Percentiles rank a stretch among this genome's conserved stretches.
phyloP scores from a whole-genome alignment of 202 grass and related monocot species.

The Carex arenaria region DNA sequence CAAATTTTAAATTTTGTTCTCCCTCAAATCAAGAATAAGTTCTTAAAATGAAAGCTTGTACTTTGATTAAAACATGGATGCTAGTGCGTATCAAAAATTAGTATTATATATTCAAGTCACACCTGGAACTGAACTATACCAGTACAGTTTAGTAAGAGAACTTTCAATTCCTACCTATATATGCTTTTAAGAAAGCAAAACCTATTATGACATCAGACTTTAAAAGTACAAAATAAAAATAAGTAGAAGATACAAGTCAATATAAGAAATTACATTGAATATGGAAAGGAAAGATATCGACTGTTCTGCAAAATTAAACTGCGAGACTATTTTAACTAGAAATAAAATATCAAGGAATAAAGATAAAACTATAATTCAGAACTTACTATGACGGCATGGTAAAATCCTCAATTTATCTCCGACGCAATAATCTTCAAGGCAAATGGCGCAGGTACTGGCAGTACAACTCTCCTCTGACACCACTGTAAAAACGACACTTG shows the following conservation, averaged over 20 bases:
- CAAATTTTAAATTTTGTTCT: not conserved
- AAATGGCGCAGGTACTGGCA: constrained; percentile 78
- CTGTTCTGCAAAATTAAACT: not conserved
- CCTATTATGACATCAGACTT: not conserved
- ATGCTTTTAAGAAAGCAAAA: not conserved
- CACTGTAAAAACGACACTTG: constrained; percentile 80
- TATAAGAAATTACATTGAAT: not conserved
- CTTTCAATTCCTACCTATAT: not conserved
- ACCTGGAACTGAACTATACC: not conserved
- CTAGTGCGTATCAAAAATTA: not conserved
- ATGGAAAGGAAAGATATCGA: not conserved
- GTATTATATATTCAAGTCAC: not conserved
- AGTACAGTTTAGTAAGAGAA: not conserved
- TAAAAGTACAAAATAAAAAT: not conserved
- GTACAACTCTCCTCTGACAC: constrained; percentile 86
- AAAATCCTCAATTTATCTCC: constrained; percentile 86
- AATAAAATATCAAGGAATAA: not conserved
- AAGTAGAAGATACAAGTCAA: not conserved
- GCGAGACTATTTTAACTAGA: not conserved
- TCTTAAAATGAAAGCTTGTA: not conserved
- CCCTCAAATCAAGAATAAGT: not conserved
- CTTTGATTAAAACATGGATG: not conserved
- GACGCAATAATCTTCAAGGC: constrained; percentile 77
- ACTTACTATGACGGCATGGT: constrained; percentile 86
- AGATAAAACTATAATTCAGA: not conserved